A percentile compares a stretch with the other conserved stretches of the same genome.
Evolutionary conservation across 192 early-diverging fungal genomes (phyloP).

Genomic region (Chytriomyces sp.): DNA sequence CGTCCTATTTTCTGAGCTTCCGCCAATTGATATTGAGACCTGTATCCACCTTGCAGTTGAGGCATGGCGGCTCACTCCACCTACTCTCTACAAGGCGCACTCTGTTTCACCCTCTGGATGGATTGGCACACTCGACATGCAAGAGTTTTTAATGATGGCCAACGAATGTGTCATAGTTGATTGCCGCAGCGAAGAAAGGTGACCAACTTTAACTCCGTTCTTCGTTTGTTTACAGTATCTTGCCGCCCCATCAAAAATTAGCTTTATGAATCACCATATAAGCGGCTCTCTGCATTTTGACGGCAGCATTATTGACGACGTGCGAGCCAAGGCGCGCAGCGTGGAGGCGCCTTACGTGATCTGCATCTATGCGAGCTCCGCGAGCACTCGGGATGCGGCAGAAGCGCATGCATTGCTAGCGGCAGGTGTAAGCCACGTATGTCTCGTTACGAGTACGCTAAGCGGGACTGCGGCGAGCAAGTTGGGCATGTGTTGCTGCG

Average conservation of each 20-base stretch:
- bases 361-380: neutral
- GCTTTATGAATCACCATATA: constrained; percentile 6
- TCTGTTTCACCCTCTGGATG: neutral
- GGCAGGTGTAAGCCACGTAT: neutral
- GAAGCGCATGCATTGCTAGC: neutral
- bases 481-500: constrained; percentile 8
- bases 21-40: constrained; percentile 51
- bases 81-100: neutral
- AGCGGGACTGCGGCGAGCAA: neutral
- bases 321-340: neutral
- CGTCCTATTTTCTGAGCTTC: constrained; percentile 54
- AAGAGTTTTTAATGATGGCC: neutral
- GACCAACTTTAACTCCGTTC: neutral
- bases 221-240: neutral
- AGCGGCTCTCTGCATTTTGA: neutral
- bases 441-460: neutral
- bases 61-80: constrained; percentile 1
- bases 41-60: neutral
- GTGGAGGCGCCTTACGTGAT: neutral
- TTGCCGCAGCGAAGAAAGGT: neutral
- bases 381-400: neutral
- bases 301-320: neutral
- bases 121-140: neutral
- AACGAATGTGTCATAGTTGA: neutral
- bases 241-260: no score